Base-by-base conservation (phyloP, 345 rosid species). In the Atalantia buxifolia region DNA sequence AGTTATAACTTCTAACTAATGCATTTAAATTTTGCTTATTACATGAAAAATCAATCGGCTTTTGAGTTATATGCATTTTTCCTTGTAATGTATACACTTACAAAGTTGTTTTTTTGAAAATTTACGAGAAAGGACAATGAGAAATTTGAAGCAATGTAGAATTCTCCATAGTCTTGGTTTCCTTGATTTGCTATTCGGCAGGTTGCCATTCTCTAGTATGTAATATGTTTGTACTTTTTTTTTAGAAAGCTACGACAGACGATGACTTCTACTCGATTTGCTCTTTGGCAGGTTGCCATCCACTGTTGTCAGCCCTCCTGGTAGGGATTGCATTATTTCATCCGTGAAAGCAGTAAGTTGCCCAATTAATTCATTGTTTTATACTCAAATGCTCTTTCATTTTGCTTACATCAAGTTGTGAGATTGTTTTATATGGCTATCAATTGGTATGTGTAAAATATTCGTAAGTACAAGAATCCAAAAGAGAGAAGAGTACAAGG, bases 81-180 rank as follows among this genome's bases (percentile, higher is more conserved):
- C 55, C 36, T 75, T 38, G 42, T 82, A 38, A 8, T 81, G n/a
- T n/a, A 96, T 97, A 96, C 93, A 1, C 90, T 96, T 19, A 91
- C 97, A 25, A 96, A 94, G 88, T 88, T 94, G 76, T 85, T 98
- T 61, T 91, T 96, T 83, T 91, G 91, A 56, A 91, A 98, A 87
- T 84, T 94, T 70, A 77, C 88, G 4, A 77, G 84, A n/a, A 87
- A 75, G 77, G 99, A 94, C 36, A 91, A 88, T 83, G 88, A 89
- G 79, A 85, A 84, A 57, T 96, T 96, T 81, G 57, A 88, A 64
- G 99, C 91, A 89, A 88, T 53, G 55, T 25, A 30, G 9, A 72
- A 21, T 45, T 72, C 38, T 71, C 35, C 30, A 9, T 45, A 19
- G 22, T 38, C 45, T 42, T 31, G 9, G 19, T 38, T 71, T 60